Base-by-base conservation (phyloP, 2,329 filamentous ascomycete species). In the Arthroderma uncinatum region DNA sequence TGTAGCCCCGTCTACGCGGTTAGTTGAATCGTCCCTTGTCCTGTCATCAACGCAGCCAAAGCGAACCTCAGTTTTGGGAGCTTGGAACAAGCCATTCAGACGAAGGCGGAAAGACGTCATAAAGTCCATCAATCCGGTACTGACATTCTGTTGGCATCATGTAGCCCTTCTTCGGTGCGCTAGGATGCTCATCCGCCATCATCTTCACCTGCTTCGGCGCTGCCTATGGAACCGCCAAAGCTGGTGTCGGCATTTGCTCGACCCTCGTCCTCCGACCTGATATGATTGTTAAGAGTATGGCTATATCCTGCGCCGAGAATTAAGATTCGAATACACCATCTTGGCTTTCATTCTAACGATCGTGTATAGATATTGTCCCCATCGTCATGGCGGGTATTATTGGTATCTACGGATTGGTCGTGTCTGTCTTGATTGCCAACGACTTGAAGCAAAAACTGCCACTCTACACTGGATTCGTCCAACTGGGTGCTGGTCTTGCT, bases 361-460 rank as follows among this genome's bases (percentile, higher is more conserved):
- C 19, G 40, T 44, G 53, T 53, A 8, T 65, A 97, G 92, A 96
- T 82, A 96, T 97, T 75, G 92, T 97, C 64, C 93, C 93, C 73
- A 93, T 97, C 77, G 95, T 98, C 85, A 98, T 98, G 93, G 93
- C 93, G 81, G 93, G 93, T 97, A 98, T 98, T 77, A 97, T 98
- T 78, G 93, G 89, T 87, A 97, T 98, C 76, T 98, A 93, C 79
- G 88, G 88, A 68, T 82, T 93, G 64, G 88, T 93, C 76, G 87
- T 92, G 61, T 91, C 88, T 16, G 88, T 93, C 73, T 77, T 93
- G 69, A 89, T 93, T 71, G 90, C 88, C 70, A 87, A 89, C 73
- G 84, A 83, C 67, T 78, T 93, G 63, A 80, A 79, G 66, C 87
- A 92, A 75, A 71, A 82, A 63, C 76, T 86, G 61, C 79, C 87